Evolutionary conservation across 306 rosid genomes (phyloP).

Genomic region (Pyrus betulifolia): DNA sequence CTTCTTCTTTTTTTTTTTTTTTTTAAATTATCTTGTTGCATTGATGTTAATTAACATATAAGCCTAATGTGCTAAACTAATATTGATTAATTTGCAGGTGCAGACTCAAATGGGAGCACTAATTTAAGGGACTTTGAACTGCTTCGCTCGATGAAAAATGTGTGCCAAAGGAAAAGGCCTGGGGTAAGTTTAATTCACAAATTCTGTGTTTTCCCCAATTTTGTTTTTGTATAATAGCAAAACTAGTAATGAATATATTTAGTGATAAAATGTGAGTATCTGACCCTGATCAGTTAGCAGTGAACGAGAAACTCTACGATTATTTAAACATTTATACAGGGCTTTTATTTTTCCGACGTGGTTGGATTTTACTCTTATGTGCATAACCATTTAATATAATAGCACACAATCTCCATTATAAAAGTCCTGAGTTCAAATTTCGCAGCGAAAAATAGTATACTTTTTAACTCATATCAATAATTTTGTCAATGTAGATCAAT

Average conservation of each 20-base stretch:
- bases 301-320: background rate
- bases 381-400: background rate
- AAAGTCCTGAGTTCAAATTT: background rate
- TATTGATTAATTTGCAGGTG: constrained; percentile 16
- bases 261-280: background rate
- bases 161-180: constrained; percentile 45
- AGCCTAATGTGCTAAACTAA: background rate
- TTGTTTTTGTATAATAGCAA: background rate
- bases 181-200: constrained; percentile 43
- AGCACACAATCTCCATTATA: background rate
- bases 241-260: background rate
- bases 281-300: background rate
- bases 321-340: background rate
- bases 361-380: background rate
- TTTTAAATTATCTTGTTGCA: background rate
- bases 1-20: background rate
- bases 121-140: constrained; percentile 40
- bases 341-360: background rate
- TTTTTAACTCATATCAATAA: background rate
- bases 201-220: background rate
- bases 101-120: constrained; percentile 27
- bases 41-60: background rate
- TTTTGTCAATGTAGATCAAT: background rate
- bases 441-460: background rate
- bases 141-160: constrained; percentile 50